Percentiles rank a stretch among this genome's conserved stretches.
phyloP scores from a whole-genome alignment of 2,329 filamentous ascomycete species.

The Hawksworthiomyces lignivorus region DNA sequence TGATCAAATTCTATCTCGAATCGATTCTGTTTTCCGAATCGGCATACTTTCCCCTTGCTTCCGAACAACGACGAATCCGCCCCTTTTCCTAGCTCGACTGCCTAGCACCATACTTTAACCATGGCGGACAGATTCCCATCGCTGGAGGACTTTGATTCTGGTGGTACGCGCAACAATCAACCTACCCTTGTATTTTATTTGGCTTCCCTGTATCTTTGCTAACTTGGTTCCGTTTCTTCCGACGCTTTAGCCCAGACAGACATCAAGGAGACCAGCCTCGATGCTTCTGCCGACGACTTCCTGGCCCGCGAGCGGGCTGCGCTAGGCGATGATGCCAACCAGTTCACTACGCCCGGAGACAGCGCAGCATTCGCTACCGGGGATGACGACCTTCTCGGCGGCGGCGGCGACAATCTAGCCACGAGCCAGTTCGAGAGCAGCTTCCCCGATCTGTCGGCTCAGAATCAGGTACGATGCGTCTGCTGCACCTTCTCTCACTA shows the following conservation, averaged over 20 bases:
- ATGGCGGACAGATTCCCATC: slow-evolving; percentile 79
- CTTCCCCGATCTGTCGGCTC: slow-evolving; percentile 69
- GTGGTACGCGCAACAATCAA: slow-evolving; percentile 35
- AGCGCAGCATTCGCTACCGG: slow-evolving; percentile 36
- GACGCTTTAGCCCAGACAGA: slow-evolving; percentile 56
- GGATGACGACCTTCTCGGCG: slow-evolving; percentile 64
- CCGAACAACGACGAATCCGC: no score
- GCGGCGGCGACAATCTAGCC: slow-evolving; percentile 42
- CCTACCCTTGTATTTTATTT: background rate
- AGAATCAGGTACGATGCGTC: slow-evolving; percentile 53
- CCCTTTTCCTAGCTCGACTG: no score
- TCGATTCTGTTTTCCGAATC: no score
- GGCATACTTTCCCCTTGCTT: no score
- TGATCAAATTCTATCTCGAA: no score
- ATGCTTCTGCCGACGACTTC: slow-evolving; percentile 70
- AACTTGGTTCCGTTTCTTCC: slow-evolving; percentile 6
- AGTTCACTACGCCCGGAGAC: slow-evolving; percentile 76
- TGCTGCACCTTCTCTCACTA: no score
- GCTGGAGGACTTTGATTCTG: slow-evolving; percentile 67
- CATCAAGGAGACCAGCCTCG: slow-evolving; percentile 48
- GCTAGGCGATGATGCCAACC: slow-evolving; percentile 86
- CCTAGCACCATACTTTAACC: no score
- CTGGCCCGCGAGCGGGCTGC: slow-evolving; percentile 83
- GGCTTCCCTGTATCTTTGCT: background rate
- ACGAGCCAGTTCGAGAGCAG: slow-evolving; percentile 69